Evolutionary conservation across 805 yeast genomes (phyloP).

Genomic region (Priceomyces castillae): DNA sequence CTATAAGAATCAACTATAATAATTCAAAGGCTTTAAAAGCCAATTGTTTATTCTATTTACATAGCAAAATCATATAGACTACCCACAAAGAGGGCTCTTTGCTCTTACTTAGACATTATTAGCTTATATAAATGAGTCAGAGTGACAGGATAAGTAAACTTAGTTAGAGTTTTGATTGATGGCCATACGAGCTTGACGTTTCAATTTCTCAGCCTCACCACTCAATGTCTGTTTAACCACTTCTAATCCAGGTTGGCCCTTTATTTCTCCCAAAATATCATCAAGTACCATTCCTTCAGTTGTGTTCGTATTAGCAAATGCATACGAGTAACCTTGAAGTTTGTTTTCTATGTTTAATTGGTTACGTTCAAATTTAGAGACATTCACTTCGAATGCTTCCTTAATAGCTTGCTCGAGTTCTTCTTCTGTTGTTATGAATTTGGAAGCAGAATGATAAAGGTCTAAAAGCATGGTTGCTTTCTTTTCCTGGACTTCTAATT

Average conservation of each 20-base stretch:
- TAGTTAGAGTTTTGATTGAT: neutral
- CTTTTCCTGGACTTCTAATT: conserved; percentile 50
- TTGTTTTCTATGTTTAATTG: conserved; percentile 35
- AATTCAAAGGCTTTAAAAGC: neutral
- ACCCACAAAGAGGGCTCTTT: neutral
- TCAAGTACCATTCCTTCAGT: conserved; percentile 37
- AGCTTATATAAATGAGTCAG: neutral
- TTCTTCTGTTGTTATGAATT: conserved; percentile 70
- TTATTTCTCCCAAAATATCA: conserved; percentile 37
- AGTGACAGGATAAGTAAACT: neutral
- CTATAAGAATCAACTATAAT: neutral
- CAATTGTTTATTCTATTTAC: neutral
- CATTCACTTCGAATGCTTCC: conserved; percentile 49
- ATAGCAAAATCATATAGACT: neutral
- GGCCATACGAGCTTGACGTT: conserved; percentile 33
- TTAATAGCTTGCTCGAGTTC: conserved; percentile 58
- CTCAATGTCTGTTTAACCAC: conserved; percentile 36
- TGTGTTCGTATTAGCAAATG: conserved; percentile 25
- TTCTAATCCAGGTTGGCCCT: conserved; percentile 42
- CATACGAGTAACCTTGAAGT: conserved; percentile 29
- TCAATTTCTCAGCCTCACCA: conserved; percentile 36
- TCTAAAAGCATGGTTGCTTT: conserved; percentile 60
- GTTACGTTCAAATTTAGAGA: conserved; percentile 32
- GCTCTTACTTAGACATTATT: neutral
- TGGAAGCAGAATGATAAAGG: conserved; percentile 66